These are phyloP conservation scores for Pleurotus djamor DNA, from an alignment of 768 basidiomycete genomes.

Conservation along the genomic window DNA sequence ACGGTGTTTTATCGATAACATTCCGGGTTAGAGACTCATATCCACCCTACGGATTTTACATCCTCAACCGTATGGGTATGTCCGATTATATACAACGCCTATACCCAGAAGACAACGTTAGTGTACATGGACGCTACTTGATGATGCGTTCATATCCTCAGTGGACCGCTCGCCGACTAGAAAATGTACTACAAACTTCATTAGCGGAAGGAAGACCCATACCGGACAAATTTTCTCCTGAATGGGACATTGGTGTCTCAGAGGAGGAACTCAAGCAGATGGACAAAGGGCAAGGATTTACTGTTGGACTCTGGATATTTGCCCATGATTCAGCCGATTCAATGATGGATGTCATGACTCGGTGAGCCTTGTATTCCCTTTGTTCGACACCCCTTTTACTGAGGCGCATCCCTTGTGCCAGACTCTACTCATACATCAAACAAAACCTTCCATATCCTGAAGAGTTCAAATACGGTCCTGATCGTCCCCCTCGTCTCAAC, in stretches of 20 bases:
- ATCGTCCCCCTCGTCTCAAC: conserved; percentile 61
- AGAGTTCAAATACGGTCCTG: conserved; percentile 67
- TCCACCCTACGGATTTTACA: conserved; percentile 83
- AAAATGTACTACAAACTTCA: conserved; percentile 20
- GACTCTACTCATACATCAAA: conserved; percentile 67
- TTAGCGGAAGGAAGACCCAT: conserved; percentile 22
- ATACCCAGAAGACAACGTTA: conserved; percentile 77
- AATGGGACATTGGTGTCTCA: conserved; percentile 41
- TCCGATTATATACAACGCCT: conserved; percentile 75
- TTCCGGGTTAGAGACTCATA: conserved; percentile 54
- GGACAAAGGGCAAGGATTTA: conserved; percentile 55
- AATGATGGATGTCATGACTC: conserved; percentile 67
- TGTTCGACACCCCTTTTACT: background rate
- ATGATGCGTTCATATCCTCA: conserved; percentile 76
- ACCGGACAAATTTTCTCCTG: conserved; percentile 46
- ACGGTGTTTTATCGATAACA: conserved; percentile 9
- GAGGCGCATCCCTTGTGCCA: conserved; percentile 16
- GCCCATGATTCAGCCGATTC: conserved; percentile 68
- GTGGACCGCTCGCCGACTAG: conserved; percentile 52
- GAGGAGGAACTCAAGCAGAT: conserved; percentile 38
- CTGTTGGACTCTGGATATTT: conserved; percentile 77
- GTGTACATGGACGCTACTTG: conserved; percentile 59
- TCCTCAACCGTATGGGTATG: conserved; percentile 79
- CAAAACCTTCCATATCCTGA: conserved; percentile 70
- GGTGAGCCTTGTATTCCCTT: conserved; percentile 38